These are phyloP conservation scores for Colletotrichum simmondsii DNA, from an alignment of 2,329 filamentous ascomycete species.

Conservation along the genomic window DNA sequence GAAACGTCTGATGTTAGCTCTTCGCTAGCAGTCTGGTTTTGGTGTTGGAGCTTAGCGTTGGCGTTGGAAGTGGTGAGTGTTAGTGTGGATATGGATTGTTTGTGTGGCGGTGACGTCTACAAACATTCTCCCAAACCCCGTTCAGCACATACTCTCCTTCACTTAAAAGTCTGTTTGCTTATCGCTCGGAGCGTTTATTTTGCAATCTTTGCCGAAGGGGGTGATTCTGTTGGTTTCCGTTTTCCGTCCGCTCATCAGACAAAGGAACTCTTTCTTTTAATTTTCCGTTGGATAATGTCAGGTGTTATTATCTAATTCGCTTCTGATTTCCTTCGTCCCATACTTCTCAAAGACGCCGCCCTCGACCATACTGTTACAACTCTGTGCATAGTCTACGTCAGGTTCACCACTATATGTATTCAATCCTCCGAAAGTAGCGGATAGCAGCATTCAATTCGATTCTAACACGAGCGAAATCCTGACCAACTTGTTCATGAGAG, in stretches of 20 bases:
- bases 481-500: background rate
- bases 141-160: background rate
- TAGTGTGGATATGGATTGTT: background rate
- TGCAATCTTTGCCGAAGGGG: background rate
- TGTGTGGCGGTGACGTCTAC: background rate
- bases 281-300: background rate
- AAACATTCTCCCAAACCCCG: background rate
- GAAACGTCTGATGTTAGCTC: conserved; percentile 13
- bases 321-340: background rate
- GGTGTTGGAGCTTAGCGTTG: background rate
- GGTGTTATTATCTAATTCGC: background rate
- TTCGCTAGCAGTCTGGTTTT: background rate
- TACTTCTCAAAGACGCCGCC: background rate
- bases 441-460: background rate
- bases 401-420: background rate
- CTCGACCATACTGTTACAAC: background rate
- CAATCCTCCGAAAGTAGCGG: background rate
- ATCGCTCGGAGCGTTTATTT: background rate
- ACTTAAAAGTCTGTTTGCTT: background rate
- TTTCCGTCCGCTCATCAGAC: background rate
- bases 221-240: background rate
- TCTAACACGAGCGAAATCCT: background rate
- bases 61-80: background rate
- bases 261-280: background rate
- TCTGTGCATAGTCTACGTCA: background rate